phyloP scores from a whole-genome alignment of 192 early-diverging fungal species.

The Entophlyctis helioformis region DNA sequence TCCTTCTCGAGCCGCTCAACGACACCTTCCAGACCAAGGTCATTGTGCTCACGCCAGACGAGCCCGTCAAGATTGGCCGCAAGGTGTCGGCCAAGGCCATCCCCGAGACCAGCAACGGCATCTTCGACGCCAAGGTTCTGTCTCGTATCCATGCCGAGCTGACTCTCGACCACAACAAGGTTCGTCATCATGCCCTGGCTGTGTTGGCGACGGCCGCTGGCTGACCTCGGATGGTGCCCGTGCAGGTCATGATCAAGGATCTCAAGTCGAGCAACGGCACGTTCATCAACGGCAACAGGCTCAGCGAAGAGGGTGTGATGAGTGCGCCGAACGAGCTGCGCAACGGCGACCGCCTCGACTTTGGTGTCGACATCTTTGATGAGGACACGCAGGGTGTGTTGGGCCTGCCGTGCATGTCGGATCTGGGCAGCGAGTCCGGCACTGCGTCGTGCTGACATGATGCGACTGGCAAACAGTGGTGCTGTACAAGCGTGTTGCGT shows the following conservation, averaged over 20 bases:
- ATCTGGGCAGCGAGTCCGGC: no score
- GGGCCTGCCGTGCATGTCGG: no score
- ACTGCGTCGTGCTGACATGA: no score
- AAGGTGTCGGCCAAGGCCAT: conserved; percentile 49
- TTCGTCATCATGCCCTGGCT: conserved; percentile 9
- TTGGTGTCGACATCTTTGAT: conserved; percentile 70
- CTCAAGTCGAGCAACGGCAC: conserved; percentile 72
- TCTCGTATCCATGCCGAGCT: conserved; percentile 66
- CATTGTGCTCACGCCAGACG: conserved; percentile 43
- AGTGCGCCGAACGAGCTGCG: conserved; percentile 45
- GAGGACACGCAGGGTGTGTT: no score
- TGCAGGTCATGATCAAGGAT: conserved; percentile 59
- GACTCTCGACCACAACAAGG: conserved; percentile 49
- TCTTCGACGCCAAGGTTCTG: conserved; percentile 76
- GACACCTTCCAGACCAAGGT: conserved; percentile 10
- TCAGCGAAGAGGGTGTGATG: conserved; percentile 53
- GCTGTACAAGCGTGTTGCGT: no score
- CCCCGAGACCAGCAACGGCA: conserved; percentile 57
- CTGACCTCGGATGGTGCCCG: not conserved
- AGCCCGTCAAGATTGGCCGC: conserved; percentile 56
- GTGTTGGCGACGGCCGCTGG: not conserved
- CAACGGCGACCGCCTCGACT: conserved; percentile 54
- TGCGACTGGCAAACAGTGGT: no score
- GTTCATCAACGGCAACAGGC: conserved; percentile 58
- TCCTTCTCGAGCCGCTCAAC: conserved; percentile 13